These are phyloP conservation scores for Suhomyces yuchorum DNA, from an alignment of 1,139 yeast genomes.

Conservation along the genomic window DNA sequence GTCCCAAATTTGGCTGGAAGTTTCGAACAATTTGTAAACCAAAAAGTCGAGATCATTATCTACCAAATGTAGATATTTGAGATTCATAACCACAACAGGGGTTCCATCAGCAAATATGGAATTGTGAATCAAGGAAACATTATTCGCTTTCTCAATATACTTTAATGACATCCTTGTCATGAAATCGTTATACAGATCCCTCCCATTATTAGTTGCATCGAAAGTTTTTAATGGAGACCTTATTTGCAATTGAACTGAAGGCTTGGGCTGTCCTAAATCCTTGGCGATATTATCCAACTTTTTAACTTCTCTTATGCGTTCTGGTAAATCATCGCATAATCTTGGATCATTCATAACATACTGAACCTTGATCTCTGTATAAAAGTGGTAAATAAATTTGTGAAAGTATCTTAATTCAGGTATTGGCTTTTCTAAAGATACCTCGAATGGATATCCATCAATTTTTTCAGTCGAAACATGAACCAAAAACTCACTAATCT, in stretches of 20 bases:
- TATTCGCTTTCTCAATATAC: slow-evolving; percentile 48
- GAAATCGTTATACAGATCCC: slow-evolving; percentile 65
- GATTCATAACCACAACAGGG: slow-evolving; percentile 64
- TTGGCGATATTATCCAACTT: slow-evolving; percentile 33
- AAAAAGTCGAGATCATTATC: slow-evolving; percentile 57
- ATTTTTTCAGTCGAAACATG: slow-evolving; percentile 17
- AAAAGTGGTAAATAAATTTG: slow-evolving; percentile 63
- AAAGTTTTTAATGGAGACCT: slow-evolving; percentile 50
- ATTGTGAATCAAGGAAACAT: slow-evolving; percentile 57
- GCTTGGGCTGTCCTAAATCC: slow-evolving; percentile 43
- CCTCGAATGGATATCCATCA: slow-evolving; percentile 34
- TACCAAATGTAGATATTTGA: slow-evolving; percentile 42
- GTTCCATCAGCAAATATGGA: slow-evolving; percentile 72
- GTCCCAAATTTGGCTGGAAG: slow-evolving; percentile 75
- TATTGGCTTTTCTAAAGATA: slow-evolving; percentile 28
- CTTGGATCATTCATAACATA: slow-evolving; percentile 32
- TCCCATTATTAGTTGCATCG: slow-evolving; percentile 41
- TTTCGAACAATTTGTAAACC: slow-evolving; percentile 64
- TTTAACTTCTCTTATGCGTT: slow-evolving; percentile 29
- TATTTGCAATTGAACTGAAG: slow-evolving; percentile 53
- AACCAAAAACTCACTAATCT: slow-evolving; percentile 50
- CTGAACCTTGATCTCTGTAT: slow-evolving; percentile 52
- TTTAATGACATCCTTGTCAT: slow-evolving; percentile 68
- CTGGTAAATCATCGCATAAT: slow-evolving; percentile 25
- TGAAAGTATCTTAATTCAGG: slow-evolving; percentile 64